Evolutionary conservation across 257 asterid species (phyloP).

Genomic region (Solanum appendiculatum): DNA sequence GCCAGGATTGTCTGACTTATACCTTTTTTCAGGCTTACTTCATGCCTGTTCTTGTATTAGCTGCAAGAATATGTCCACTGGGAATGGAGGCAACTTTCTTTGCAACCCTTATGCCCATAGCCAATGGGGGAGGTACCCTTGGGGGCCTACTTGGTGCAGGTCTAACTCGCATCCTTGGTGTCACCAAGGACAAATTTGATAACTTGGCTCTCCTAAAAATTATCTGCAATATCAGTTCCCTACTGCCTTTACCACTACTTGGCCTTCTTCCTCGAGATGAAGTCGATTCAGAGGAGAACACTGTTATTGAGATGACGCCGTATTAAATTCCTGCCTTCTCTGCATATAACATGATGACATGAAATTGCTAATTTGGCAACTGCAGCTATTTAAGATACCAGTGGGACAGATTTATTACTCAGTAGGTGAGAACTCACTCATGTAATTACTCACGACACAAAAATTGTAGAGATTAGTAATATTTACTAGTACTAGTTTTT

Average conservation of each 20-base stretch:
- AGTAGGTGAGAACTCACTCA: not conserved
- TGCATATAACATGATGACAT: not conserved
- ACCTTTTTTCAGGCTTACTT: conserved; percentile 57
- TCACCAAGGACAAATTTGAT: conserved; percentile 72
- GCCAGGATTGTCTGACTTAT: not conserved
- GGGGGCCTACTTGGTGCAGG: conserved; percentile 96
- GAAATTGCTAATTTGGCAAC: not conserved
- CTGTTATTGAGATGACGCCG: conserved; percentile 61
- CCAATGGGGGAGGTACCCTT: conserved; percentile 79
- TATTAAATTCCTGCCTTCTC: conserved; percentile 21
- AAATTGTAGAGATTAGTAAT: not conserved
- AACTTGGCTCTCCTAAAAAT: conserved; percentile 55
- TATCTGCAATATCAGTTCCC: conserved; percentile 83
- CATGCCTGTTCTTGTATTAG: conserved; percentile 96
- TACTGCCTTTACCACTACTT: conserved; percentile 81
- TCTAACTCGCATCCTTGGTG: conserved; percentile 69
- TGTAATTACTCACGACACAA: not conserved
- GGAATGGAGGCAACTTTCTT: conserved; percentile 97
- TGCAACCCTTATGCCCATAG: conserved; percentile 93
- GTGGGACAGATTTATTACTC: not conserved
- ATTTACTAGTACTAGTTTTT: not conserved
- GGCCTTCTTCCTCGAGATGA: conserved; percentile 74
- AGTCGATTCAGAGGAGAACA: conserved; percentile 30
- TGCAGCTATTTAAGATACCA: not conserved
- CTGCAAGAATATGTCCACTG: conserved; percentile 87